phyloP scores from a whole-genome alignment of 306 rosid species.

The Psophocarpus tetragonolobus region DNA sequence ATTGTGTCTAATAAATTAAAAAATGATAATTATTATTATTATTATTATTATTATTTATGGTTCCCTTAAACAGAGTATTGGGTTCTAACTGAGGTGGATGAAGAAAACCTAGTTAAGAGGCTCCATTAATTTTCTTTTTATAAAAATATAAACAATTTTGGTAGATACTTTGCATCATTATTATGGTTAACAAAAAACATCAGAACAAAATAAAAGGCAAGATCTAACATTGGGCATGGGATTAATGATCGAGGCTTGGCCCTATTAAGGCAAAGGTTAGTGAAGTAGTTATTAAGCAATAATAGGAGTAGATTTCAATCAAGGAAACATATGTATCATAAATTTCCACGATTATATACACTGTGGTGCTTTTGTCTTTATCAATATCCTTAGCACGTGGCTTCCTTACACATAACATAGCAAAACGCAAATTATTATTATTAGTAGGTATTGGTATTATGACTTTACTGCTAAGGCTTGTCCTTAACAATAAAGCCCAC shows the following conservation, averaged over 20 bases:
- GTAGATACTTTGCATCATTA: no score
- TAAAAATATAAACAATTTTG: no score
- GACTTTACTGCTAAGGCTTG: neutral
- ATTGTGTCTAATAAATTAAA: constrained; percentile 35
- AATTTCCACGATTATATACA: neutral
- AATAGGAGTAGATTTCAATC: constrained; percentile 17
- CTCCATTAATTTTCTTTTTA: no score
- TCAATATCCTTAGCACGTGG: neutral
- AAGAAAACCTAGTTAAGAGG: no score
- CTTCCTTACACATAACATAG: neutral
- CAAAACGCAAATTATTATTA: neutral
- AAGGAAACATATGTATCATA: constrained; percentile 1
- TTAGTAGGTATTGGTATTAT: neutral
- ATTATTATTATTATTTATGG: no score
- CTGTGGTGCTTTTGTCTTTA: neutral
- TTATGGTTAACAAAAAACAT: no score
- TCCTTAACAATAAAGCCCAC: constrained; percentile 17
- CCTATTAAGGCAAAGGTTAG: constrained; percentile 46
- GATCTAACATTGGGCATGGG: constrained; percentile 63
- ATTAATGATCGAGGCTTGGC: constrained; percentile 51
- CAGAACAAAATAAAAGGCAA: constrained; percentile 23
- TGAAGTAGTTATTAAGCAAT: constrained; percentile 28
- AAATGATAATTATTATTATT: no score
- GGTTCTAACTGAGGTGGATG: no score
- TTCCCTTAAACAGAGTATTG: no score